phyloP scores from a whole-genome alignment of 1,284 basidiomycete genomes.

The Tranzscheliella williamsii region DNA sequence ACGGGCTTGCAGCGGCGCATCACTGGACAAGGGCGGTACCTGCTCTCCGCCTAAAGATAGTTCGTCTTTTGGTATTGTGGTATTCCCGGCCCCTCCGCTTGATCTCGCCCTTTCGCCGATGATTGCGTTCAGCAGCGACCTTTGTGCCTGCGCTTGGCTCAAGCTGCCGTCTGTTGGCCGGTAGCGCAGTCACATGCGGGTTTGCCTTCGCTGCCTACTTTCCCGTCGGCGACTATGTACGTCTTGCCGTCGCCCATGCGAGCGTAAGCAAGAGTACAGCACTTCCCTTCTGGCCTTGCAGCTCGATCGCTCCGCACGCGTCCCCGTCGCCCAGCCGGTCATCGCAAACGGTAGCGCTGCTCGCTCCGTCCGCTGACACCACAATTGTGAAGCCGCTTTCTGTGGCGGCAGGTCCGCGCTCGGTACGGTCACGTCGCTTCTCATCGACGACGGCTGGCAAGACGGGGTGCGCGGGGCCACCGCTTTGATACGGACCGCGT shows the following conservation, averaged over 20 bases:
- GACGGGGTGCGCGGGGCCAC: slow-evolving; percentile 5
- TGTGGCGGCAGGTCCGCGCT: slow-evolving; percentile 3
- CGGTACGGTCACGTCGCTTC: slow-evolving; percentile 16
- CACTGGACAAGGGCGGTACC: too few relatives aligned
- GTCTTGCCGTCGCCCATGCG: too few relatives aligned
- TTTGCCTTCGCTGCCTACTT: slow-evolving; percentile 19
- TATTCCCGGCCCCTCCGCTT: background rate
- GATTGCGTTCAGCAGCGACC: slow-evolving; percentile 15
- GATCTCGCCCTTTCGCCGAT: background rate
- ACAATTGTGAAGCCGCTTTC: background rate
- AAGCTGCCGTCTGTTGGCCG: slow-evolving; percentile 1
- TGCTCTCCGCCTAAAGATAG: too few relatives aligned
- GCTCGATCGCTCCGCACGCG: slow-evolving; percentile 6
- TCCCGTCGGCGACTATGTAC: slow-evolving; percentile 13
- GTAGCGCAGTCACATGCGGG: slow-evolving; percentile 5
- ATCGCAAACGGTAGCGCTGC: slow-evolving; percentile 1
- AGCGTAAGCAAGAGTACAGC: slow-evolving; percentile 14
- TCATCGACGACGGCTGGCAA: slow-evolving; percentile 43
- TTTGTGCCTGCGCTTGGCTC: slow-evolving; percentile 21
- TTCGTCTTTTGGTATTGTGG: too few relatives aligned
- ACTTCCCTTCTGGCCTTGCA: slow-evolving; percentile 13
- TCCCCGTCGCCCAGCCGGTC: slow-evolving; percentile 18
- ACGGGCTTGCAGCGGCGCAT: too few relatives aligned
- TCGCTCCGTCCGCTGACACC: slow-evolving; percentile 5
- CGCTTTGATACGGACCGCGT: slow-evolving; percentile 18